phyloP scores from a whole-genome alignment of 768 basidiomycete species.

The Macrolepiota dolichaula region DNA sequence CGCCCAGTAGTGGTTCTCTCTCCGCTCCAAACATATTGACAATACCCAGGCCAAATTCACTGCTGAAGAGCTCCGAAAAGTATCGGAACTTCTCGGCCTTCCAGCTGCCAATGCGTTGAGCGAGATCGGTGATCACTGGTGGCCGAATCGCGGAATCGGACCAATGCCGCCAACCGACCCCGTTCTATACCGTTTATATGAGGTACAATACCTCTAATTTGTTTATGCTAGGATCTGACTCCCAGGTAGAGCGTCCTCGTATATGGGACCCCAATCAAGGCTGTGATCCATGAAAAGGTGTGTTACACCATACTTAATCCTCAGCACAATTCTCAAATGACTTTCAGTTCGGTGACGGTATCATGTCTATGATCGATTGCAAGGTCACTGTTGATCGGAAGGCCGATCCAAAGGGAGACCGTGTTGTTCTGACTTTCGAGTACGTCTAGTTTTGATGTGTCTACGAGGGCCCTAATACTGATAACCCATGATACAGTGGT shows the following conservation, averaged over 20 bases:
- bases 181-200: slow-evolving; percentile 77
- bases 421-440: slow-evolving; percentile 79
- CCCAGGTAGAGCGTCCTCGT: slow-evolving; percentile 58
- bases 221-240: background rate
- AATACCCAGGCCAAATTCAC: slow-evolving; percentile 62
- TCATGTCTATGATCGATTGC: slow-evolving; percentile 90
- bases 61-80: slow-evolving; percentile 51
- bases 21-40: background rate
- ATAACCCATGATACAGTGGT: slow-evolving; percentile 40
- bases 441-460: slow-evolving; percentile 31
- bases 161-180: slow-evolving; percentile 76
- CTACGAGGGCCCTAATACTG: background rate
- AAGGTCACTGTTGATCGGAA: slow-evolving; percentile 66
- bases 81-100: slow-evolving; percentile 50
- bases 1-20: slow-evolving; percentile 10
- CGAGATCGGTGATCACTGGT: slow-evolving; percentile 65
- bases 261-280: slow-evolving; percentile 80
- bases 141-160: slow-evolving; percentile 69
- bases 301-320: slow-evolving; percentile 10
- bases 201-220: slow-evolving; percentile 42
- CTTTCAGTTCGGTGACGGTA: slow-evolving; percentile 75
- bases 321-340: slow-evolving; percentile 2
- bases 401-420: slow-evolving; percentile 74
- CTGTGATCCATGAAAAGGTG: slow-evolving; percentile 80
- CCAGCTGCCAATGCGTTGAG: slow-evolving; percentile 32